Conservation (phyloP, 345 rosid genomes). For the Lumnitzera littorea region DNA sequence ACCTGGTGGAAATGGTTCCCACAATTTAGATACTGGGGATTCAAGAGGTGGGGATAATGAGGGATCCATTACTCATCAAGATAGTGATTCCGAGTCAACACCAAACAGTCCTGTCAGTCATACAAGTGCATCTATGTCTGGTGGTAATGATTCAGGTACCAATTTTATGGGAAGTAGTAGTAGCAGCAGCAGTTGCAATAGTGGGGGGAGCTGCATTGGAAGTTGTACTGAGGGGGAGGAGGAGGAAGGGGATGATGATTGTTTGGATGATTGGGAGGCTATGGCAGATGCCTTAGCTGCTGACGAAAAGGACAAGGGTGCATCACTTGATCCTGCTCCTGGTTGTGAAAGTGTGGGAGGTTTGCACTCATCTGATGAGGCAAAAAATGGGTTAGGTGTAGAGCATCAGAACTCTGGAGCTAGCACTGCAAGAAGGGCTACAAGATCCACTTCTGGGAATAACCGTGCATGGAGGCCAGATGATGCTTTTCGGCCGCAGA, state of each 20-base stretch:
- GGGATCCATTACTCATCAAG: slow-evolving; percentile 36
- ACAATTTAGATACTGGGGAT: slow-evolving; percentile 32
- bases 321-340: slow-evolving; percentile 10
- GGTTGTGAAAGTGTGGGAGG: slow-evolving; percentile 17
- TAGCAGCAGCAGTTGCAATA: slow-evolving; percentile 56
- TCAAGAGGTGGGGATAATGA: slow-evolving; percentile 20
- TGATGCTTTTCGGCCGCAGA: slow-evolving; percentile 64
- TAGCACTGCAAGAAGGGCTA: slow-evolving; percentile 16
- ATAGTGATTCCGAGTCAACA: slow-evolving; percentile 45
- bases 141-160: slow-evolving; percentile 30
- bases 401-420: slow-evolving; percentile 18
- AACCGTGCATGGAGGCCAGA: slow-evolving; percentile 66
- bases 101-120: slow-evolving; percentile 46
- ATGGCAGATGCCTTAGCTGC: slow-evolving; percentile 81
- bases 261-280: slow-evolving; percentile 88
- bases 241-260: slow-evolving; percentile 44
- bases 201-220: slow-evolving; percentile 52
- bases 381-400: slow-evolving; percentile 13
- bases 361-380: slow-evolving; percentile 13
- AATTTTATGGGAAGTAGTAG: slow-evolving; percentile 19
- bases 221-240: slow-evolving; percentile 66
- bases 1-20: slow-evolving; percentile 21
- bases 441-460: slow-evolving; percentile 23
- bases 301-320: slow-evolving; percentile 30
- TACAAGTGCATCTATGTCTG: slow-evolving; percentile 13